Base-by-base conservation (phyloP, 2,329 filamentous ascomycete species). In the Calonectria pauciramosa region DNA sequence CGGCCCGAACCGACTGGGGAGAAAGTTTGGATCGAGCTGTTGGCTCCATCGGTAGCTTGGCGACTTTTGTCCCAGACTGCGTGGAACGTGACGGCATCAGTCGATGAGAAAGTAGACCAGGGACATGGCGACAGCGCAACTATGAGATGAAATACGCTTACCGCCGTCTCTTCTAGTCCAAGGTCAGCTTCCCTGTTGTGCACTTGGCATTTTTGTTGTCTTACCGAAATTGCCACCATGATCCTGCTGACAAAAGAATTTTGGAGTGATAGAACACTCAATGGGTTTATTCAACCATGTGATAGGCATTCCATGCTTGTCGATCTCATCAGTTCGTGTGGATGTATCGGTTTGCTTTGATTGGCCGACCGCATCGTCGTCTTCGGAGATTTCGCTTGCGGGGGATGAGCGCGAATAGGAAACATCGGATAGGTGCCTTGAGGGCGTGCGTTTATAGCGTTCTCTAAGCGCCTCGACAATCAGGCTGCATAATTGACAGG, bases 381-480 rank as follows among this genome's bases (percentile, higher is more conserved):
- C 32, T 13, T 38, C 20, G 2, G 4, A 38, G 9, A 16, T 38
- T 8, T 38, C 20, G 30, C 54, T 23, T n/a, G 10, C 30, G 38
- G 51, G 18, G 14, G 51, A 30, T 5, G 14, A 11, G 28, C 14
- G 3, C 4, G 54, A 36, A 59, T 14, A 68, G 47, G 49, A 65
- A 6, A 51, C 30, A 41, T 72, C 54, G 1, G 20, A 3, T 8
- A 73, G 66, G 41, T 28, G 23, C 1, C 34, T 36, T 7, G 41
- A 18, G 1, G 75, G 66, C 2, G 66, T 51, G 6, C 44, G 49
- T 20, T 51, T 72, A 2, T 77, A 70, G 0, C 72, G 54, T 14
- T 75, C 60, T 11, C 36, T 74, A 1, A 77, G 41, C 0, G 49
- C 56, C 4, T 77, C 75, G 20, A 60, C 18, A 26, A 77, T 49